phyloP scores from a whole-genome alignment of 1,284 basidiomycete genomes.

The Porogramme epimiltina region DNA sequence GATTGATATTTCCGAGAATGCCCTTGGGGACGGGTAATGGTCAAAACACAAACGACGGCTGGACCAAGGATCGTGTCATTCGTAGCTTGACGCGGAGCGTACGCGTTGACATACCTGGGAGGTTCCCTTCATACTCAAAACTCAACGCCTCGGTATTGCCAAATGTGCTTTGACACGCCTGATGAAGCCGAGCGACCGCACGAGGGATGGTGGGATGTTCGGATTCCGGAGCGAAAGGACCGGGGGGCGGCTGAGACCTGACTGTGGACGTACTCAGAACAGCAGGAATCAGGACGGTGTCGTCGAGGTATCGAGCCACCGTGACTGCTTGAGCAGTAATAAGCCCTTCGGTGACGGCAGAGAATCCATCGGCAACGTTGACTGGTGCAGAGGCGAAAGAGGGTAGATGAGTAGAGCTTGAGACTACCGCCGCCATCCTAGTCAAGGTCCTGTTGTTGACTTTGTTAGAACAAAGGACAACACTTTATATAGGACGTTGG shows the following conservation, averaged over 20 bases:
- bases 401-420: not conserved
- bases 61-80: not conserved
- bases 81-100: conserved; percentile 15
- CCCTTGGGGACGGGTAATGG: conserved; percentile 56
- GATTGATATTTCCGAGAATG: conserved; percentile 52
- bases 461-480: too few species aligned
- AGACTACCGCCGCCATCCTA: not conserved
- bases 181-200: conserved; percentile 36
- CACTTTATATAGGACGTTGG: too few species aligned
- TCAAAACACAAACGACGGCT: conserved; percentile 46
- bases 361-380: not conserved
- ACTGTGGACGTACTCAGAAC: not conserved
- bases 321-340: not conserved
- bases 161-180: conserved; percentile 44
- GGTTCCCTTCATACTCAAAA: conserved; percentile 47
- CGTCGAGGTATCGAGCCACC: not conserved
- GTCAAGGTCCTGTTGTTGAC: not conserved
- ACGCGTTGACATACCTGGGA: conserved; percentile 33
- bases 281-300: not conserved
- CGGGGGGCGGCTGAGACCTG: not conserved
- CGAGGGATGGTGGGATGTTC: conserved; percentile 4
- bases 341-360: not conserved
- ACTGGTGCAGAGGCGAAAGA: not conserved
- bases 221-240: not conserved
- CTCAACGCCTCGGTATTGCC: conserved; percentile 41